phyloP scores from a whole-genome alignment of 1,284 basidiomycete genomes.

The Serendipita sp. region DNA sequence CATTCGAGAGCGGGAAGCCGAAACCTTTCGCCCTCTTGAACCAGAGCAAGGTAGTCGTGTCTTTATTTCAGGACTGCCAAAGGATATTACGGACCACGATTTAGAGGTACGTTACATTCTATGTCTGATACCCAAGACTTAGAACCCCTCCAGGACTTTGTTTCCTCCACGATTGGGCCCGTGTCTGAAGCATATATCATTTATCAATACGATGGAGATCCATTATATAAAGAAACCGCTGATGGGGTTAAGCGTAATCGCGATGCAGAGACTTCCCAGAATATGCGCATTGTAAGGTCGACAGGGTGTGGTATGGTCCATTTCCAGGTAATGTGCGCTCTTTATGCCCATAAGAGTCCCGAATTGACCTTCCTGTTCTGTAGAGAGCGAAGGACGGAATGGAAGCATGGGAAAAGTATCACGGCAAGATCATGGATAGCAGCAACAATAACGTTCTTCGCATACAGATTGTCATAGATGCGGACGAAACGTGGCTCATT shows the following conservation, averaged over 20 bases:
- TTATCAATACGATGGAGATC: neutral
- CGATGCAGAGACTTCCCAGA: neutral
- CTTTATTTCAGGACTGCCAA: conserved; percentile 4
- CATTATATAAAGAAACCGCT: neutral
- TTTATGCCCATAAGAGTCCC: neutral
- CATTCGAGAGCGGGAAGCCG: neutral
- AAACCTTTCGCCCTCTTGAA: neutral
- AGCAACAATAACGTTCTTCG: neutral
- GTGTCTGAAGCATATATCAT: neutral
- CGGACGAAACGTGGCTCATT: neutral
- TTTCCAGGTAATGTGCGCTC: neutral
- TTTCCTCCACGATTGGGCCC: neutral
- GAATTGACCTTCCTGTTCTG: neutral
- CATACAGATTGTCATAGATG: neutral
- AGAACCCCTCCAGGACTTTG: neutral
- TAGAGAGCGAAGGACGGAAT: neutral
- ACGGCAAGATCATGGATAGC: neutral
- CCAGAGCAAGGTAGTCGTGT: neutral
- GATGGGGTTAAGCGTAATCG: neutral
- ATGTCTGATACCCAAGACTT: neutral
- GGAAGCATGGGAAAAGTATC: neutral
- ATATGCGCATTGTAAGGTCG: neutral
- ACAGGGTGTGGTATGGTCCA: conserved; percentile 1
- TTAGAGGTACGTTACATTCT: neutral
- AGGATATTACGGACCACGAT: conserved; percentile 2